These are phyloP conservation scores for Eucalyptus pumila DNA, from an alignment of 345 rosid species.

Conservation along the genomic window DNA sequence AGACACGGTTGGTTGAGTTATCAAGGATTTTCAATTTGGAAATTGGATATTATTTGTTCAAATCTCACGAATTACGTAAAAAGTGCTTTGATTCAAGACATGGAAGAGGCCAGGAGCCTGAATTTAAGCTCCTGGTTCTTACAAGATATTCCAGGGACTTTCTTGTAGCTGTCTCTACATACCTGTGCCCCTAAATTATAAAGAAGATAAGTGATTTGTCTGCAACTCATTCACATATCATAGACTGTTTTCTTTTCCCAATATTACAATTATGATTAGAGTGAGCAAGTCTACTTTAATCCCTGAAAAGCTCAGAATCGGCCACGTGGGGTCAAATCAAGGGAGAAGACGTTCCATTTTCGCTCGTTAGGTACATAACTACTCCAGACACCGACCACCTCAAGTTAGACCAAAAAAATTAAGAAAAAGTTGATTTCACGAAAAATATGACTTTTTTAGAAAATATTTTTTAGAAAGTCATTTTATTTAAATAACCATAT, in stretches of 20 bases:
- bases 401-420: background rate
- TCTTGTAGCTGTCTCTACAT: background rate
- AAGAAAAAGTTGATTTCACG: too few relatives aligned
- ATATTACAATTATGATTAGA: background rate
- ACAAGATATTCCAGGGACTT: background rate
- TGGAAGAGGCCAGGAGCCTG: background rate
- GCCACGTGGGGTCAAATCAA: background rate
- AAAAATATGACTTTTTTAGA: too few relatives aligned
- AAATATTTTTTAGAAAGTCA: too few relatives aligned
- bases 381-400: background rate
- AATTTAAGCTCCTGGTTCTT: background rate
- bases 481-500: too few relatives aligned
- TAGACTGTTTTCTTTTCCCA: background rate
- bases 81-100: background rate
- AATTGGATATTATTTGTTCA: background rate
- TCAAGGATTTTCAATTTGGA: background rate
- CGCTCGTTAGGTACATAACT: background rate
- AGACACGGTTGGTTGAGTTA: background rate
- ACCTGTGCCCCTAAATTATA: background rate
- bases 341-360: background rate
- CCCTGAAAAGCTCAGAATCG: background rate
- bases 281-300: background rate
- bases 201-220: background rate
- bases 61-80: background rate
- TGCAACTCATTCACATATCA: background rate